Conservation (phyloP, 345 rosid species). For the Anacardium occidentale region DNA sequence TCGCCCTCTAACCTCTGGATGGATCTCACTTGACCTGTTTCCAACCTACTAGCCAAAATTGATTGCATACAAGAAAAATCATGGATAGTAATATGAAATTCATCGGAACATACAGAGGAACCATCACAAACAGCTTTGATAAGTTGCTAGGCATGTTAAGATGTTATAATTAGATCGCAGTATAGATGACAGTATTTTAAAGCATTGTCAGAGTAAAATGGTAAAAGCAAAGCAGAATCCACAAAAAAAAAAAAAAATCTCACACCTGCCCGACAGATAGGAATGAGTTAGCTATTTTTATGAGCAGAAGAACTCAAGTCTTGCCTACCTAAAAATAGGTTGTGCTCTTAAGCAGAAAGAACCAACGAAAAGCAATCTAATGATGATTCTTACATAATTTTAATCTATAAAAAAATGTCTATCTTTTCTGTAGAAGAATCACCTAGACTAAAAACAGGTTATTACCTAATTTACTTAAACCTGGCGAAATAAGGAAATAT, state of each 20-base stretch:
- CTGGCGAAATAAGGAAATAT: too few species aligned
- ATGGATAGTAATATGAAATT: too few species aligned
- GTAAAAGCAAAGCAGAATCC: background rate
- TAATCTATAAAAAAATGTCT: background rate
- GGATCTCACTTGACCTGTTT: too few species aligned
- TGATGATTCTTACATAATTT: background rate
- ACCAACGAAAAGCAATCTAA: background rate
- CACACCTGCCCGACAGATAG: background rate
- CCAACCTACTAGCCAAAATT: too few species aligned
- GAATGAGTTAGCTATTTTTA: too few species aligned
- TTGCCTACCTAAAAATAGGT: background rate
- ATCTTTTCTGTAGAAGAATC: background rate
- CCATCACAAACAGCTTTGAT: background rate
- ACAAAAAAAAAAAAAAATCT: background rate
- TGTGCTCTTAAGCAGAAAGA: background rate
- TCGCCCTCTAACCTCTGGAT: too few species aligned
- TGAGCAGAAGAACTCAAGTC: constrained; percentile 3
- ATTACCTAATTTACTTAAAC: too few species aligned
- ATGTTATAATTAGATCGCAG: background rate
- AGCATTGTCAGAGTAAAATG: background rate
- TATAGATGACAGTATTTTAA: background rate
- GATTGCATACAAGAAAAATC: too few species aligned
- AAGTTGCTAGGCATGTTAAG: constrained; percentile 3
- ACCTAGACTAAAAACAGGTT: too few species aligned
- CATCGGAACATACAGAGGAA: too few species aligned